Conservation (phyloP, 805 yeast species). For the Metschnikowia colocasiae region DNA sequence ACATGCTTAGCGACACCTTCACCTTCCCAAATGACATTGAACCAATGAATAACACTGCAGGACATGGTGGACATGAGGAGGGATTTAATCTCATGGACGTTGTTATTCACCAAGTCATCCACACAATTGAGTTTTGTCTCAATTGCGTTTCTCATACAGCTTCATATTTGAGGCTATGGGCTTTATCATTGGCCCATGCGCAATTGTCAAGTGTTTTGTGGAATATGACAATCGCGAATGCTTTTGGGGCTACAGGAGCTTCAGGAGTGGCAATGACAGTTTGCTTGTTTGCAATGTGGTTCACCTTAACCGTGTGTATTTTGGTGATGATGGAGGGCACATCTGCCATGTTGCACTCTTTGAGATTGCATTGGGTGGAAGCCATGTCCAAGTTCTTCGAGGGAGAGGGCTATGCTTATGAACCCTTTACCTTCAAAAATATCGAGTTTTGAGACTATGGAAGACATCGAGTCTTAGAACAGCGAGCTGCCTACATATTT, state of each 20-base stretch:
- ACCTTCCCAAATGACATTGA: constrained; percentile 36
- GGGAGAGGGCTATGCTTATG: constrained; percentile 69
- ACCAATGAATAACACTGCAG: constrained; percentile 30
- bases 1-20: constrained; percentile 18
- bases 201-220: constrained; percentile 71
- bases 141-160: constrained; percentile 81
- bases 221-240: constrained; percentile 68
- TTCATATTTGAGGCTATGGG: constrained; percentile 75
- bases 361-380: constrained; percentile 80
- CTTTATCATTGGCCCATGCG: constrained; percentile 75
- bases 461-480: neutral
- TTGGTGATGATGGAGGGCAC: constrained; percentile 80
- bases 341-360: constrained; percentile 76
- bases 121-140: constrained; percentile 75
- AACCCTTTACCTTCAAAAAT: constrained; percentile 52
- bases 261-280: constrained; percentile 57
- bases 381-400: constrained; percentile 77
- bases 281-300: constrained; percentile 70
- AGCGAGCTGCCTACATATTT: neutral
- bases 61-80: constrained; percentile 33
- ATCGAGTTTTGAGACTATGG: constrained; percentile 11
- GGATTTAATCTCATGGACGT: constrained; percentile 55
- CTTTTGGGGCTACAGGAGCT: constrained; percentile 54
- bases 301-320: constrained; percentile 62
- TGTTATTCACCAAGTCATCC: constrained; percentile 75